Conservation (phyloP, 768 basidiomycete genomes). For the Lentinula sp. region DNA sequence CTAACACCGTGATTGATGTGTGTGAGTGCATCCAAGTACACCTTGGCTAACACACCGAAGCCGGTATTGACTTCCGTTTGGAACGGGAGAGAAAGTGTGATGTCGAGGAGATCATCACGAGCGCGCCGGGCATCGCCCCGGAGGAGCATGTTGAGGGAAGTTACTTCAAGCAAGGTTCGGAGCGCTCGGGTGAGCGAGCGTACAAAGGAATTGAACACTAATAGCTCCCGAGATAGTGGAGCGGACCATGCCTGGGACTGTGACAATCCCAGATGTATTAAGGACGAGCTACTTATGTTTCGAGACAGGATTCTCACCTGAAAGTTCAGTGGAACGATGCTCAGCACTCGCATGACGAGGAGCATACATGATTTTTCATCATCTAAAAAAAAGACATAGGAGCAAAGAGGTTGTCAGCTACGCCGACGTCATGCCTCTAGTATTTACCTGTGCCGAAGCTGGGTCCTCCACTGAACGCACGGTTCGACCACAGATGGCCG, state of each 20-base stretch:
- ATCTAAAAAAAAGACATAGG: slow-evolving; percentile 38
- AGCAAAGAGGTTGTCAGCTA: too few relatives aligned
- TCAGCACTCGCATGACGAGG: slow-evolving; percentile 92
- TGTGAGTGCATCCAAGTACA: slow-evolving; percentile 89
- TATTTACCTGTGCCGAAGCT: slow-evolving; percentile 84
- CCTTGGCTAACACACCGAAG: slow-evolving; percentile 95
- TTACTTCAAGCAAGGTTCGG: slow-evolving; percentile 85
- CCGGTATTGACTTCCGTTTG: slow-evolving; percentile 96
- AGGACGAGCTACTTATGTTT: neutral
- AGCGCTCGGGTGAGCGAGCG: slow-evolving; percentile 87
- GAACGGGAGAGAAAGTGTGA: slow-evolving; percentile 89
- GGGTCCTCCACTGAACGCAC: slow-evolving; percentile 90
- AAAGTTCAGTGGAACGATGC: slow-evolving; percentile 92
- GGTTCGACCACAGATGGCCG: slow-evolving; percentile 83
- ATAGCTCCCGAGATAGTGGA: slow-evolving; percentile 90
- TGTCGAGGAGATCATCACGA: slow-evolving; percentile 89
- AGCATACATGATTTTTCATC: slow-evolving; percentile 94
- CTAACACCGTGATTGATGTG: slow-evolving; percentile 78
- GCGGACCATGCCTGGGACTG: slow-evolving; percentile 92
- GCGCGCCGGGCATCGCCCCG: slow-evolving; percentile 81
- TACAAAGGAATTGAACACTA: slow-evolving; percentile 98
- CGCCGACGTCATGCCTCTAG: neutral
- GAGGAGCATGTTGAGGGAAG: slow-evolving; percentile 88
- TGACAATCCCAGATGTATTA: slow-evolving; percentile 1
- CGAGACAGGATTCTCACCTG: slow-evolving; percentile 49